Conservation (phyloP, 805 yeast species). For the Myxozyma vanderwaltii region DNA sequence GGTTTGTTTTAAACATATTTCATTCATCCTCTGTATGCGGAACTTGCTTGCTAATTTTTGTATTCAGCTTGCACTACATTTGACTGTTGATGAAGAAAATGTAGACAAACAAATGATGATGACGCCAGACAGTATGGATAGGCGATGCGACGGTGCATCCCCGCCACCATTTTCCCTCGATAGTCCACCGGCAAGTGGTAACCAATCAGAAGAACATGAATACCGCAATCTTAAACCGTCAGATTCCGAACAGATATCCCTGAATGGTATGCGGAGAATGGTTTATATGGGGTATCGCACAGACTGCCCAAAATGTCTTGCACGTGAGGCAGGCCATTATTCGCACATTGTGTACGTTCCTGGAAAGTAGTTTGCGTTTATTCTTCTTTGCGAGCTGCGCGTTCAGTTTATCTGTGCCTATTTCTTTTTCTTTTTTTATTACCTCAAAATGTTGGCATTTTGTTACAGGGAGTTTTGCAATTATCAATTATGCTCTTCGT, state of each 20-base stretch:
- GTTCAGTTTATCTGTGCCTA: background rate
- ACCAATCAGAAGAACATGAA: background rate
- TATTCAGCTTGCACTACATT: background rate
- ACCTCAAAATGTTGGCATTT: background rate
- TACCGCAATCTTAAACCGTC: too few relatives aligned
- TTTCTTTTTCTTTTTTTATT: background rate
- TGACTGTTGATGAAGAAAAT: background rate
- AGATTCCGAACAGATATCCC: background rate
- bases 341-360: conserved; percentile 21
- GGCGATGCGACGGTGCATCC: background rate
- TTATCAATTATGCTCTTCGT: background rate
- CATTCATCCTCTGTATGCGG: background rate
- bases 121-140: conserved; percentile 9
- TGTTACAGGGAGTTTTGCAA: background rate
- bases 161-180: conserved; percentile 6
- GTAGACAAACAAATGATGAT: conserved; percentile 8
- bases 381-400: background rate
- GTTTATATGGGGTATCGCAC: conserved; percentile 29
- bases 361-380: background rate
- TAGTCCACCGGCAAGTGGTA: background rate
- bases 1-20: background rate
- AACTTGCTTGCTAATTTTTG: background rate
- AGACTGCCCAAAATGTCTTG: conserved; percentile 29
- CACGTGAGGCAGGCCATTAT: conserved; percentile 26
- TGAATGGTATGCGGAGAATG: background rate